Conservation (phyloP, 2,329 filamentous ascomycete genomes). For the Botrytis sinoallii region DNA sequence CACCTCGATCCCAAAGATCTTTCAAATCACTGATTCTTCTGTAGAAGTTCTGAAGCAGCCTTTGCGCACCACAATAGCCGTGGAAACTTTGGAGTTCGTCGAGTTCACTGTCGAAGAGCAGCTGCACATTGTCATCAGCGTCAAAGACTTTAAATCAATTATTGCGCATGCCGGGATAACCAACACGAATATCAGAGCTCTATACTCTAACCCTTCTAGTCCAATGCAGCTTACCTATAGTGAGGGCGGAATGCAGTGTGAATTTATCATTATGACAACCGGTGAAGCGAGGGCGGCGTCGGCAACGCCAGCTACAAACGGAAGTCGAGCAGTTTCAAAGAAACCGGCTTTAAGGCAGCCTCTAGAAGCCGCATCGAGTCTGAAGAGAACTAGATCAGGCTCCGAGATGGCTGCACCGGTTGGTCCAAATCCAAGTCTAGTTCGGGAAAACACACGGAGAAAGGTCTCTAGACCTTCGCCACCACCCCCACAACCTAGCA, state of each 20-base stretch:
- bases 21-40: slow-evolving; percentile 13
- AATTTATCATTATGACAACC: slow-evolving; percentile 80
- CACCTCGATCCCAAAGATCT: slow-evolving; percentile 17
- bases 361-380: slow-evolving; percentile 32
- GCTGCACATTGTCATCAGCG: slow-evolving; percentile 75
- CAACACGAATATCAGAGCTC: slow-evolving; percentile 62
- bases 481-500: slow-evolving; percentile 53
- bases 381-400: slow-evolving; percentile 27
- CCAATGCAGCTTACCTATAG: slow-evolving; percentile 72
- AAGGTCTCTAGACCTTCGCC: slow-evolving; percentile 48
- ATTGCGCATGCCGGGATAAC: slow-evolving; percentile 71
- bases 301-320: slow-evolving; percentile 30
- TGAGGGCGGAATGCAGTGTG: slow-evolving; percentile 64
- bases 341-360: slow-evolving; percentile 32
- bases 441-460: slow-evolving; percentile 35
- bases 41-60: slow-evolving; percentile 77
- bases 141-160: slow-evolving; percentile 80
- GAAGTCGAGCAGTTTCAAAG: slow-evolving; percentile 31
- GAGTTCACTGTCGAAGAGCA: slow-evolving; percentile 71
- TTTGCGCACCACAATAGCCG: slow-evolving; percentile 73
- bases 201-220: slow-evolving; percentile 67
- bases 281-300: slow-evolving; percentile 51
- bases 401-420: slow-evolving; percentile 35
- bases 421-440: slow-evolving; percentile 22
- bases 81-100: slow-evolving; percentile 74